Evolutionary conservation across 306 rosid species (phyloP).

Genomic region (Medicago truncatula): MtrunA17r5.0-ANR NC_053043.1:31078501-31079000

Average conservation of each 20-base stretch:
- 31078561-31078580: no score
- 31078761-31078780: not conserved
- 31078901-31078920: conserved; percentile 60
- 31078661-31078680: no score
- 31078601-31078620: no score
- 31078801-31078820: conserved; percentile 47
- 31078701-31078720: no score
- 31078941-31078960: conserved; percentile 45
- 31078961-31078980: conserved; percentile 53
- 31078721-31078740: not conserved
- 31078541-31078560: no score
- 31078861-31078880: conserved; percentile 5
- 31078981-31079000: conserved; percentile 61
- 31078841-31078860: not conserved
- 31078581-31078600: no score
- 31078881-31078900: conserved; percentile 42
- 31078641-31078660: no score
- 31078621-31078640: no score
- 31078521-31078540: no score
- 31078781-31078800: not conserved
- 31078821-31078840: conserved; percentile 37
- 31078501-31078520: no score
- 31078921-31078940: conserved; percentile 66
- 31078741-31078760: not conserved
- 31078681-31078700: no score